Evolutionary conservation across 2,329 filamentous ascomycete genomes (phyloP), one percentile per base, ranked within the genome.

Genomic region (Tolypocladium nubicola): DNA sequence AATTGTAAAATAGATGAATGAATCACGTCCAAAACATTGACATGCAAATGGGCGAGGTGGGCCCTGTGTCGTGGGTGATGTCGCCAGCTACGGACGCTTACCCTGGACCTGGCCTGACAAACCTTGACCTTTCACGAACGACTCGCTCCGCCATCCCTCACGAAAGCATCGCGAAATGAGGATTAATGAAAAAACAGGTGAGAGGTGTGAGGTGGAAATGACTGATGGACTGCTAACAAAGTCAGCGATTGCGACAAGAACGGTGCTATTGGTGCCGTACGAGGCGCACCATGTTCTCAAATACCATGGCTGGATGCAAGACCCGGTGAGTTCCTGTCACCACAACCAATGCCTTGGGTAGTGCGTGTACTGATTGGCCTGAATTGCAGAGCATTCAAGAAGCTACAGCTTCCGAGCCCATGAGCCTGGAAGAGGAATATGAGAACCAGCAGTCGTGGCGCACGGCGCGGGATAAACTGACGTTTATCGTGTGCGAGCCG

Each of bases 271-370:
- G 11, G 90, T 96, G 11, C 92, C 92, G 0, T 97, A 97, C 72
- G 86, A 87, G 61, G 73, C 79, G 41, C 87, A 85, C 67, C 93
- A 97, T 75, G 93, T 97, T 30, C 79, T 79, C 19, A 85, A 80
- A 41, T 97, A 97, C 69, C 90, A 96, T 69, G 75, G 79, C 66
- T 97, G 93, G 93, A 97, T 97, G 92, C 81, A 92, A 76, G 86
- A 94, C 66, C 80, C 86, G 55, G 87, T 82, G 68, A 10, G 33
- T 11, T 8, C 21, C 21, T 1, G 7, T 10, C 19, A 19, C 3
- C 6, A 1, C 47, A 2, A 5, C 6, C 16, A 11, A 5, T 2
- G 19, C 30, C 11, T 21, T 6, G 2, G 5, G 13, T 4, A 1
- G 11, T 9, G 16, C 3, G 23, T 0, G 16, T 50, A 8, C 3